Conservation (phyloP, 2,329 filamentous ascomycete species). For the Fusarium tjaetaba region DNA sequence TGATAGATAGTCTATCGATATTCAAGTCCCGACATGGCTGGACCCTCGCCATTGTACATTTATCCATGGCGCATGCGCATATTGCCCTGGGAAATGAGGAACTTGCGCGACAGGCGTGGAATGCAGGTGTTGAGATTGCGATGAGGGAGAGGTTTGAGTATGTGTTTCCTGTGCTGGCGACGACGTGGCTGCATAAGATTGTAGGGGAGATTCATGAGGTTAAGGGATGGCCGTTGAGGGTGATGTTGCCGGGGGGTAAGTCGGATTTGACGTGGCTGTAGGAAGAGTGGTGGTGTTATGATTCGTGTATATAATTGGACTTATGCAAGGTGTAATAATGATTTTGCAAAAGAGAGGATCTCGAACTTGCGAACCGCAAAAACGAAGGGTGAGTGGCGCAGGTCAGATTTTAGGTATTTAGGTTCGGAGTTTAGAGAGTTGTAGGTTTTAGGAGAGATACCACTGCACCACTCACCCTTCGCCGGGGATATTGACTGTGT, state of each 20-base stretch:
- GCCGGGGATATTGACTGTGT: accelerated
- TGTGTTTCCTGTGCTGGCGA: conserved; percentile 45
- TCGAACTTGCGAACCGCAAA: not conserved
- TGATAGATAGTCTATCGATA: conserved; percentile 33
- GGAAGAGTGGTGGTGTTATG: accelerated
- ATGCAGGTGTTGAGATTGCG: conserved; percentile 34
- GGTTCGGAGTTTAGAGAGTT: not conserved
- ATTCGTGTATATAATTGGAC: accelerated
- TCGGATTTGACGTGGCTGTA: conserved; percentile 40
- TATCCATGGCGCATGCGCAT: conserved; percentile 45
- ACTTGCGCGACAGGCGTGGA: conserved; percentile 38
- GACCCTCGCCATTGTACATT: conserved; percentile 40
- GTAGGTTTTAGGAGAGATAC: not conserved
- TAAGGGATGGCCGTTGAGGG: conserved; percentile 46
- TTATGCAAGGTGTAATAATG: not conserved
- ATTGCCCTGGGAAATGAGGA: conserved; percentile 32
- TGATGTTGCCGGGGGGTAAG: conserved; percentile 46
- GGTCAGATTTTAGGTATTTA: not conserved
- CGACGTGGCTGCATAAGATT: conserved; percentile 44
- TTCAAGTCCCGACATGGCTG: conserved; percentile 40
- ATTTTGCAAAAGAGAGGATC: not conserved
- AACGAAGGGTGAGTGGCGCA: not conserved
- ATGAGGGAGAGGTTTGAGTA: conserved; percentile 46
- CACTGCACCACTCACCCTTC: not conserved
- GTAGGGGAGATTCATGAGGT: conserved; percentile 37